Evolutionary conservation across 495 filamentous ascomycete genomes (phyloP), one percentile per base, ranked within the genome.

Genomic region (Talaromyces nanjingensis): DNA sequence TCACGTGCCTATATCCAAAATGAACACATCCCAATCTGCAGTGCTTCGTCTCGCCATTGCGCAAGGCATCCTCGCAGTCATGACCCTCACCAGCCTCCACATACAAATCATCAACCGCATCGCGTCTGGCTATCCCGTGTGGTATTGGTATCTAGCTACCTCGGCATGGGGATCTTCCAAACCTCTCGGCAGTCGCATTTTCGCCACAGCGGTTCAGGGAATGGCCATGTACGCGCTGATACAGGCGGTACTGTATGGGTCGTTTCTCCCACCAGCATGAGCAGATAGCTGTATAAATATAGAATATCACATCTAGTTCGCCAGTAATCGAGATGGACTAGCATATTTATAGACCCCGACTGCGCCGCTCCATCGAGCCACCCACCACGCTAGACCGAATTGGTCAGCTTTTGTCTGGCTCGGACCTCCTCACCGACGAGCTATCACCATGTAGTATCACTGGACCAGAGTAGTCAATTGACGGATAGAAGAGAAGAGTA

Each of bases 21-120:
- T 54, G 63, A 52, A 42, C 65, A 61, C 68, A 75, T 63, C 72
- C 65, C 79, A 66, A 63, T 83, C 85, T 9, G 77, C 94, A 62
- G 68, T 78, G 2, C 66, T 67, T n/a, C 75, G 74, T 11, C 69
- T 84, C 5, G 90, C 91, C 9, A 73, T 88, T 25, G 82, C 85
- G 2, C 92, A 98, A 72, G 72, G 92, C 2, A 42, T 93, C 2
- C 76, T 98, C 33, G 87, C 89, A 0, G 65, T 84, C 11, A 73
- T 93, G 67, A 90, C 91, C 7, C 68, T 93, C 27, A 89, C 87
- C 8, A 89, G 74, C 56, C 96, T 93, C 66, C 94, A 98, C 66
- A 89, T 96, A 12, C 94, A 98, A 73, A 96, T 98, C 63, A 88
- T 98, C 65, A 94, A 88, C 42, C 83, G 94, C 33, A 86, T 98